Evolutionary conservation across 1,139 yeast species (phyloP), one percentile per base, ranked within the genome.

Genomic region (Torulaspora pretoriensis): DNA sequence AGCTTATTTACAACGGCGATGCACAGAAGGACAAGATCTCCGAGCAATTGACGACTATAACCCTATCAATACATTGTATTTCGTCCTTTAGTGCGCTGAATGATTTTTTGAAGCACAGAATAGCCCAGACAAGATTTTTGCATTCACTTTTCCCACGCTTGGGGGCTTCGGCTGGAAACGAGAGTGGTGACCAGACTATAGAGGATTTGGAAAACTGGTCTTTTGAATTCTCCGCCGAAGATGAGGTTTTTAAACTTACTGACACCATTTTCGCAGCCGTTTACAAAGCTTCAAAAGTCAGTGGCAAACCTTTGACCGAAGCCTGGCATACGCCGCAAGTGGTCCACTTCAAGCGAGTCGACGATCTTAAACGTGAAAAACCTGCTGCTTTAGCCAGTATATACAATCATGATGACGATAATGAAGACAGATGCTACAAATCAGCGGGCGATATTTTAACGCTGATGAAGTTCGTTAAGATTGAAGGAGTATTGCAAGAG

Each of bases 201-300:
- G 40, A 49, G 8, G 40, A 46, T 16, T 43, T 42, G 8, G 59
- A 60, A 8, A 64, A 68, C 6, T 75, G 72, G 68, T 67, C 72
- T 45, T 67, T 83, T 42, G 86, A 83, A 51, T 89, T 89, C 59
- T 68, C 70, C 5, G 68, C 83, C 19, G 74, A 81, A 50, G 89
- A 77, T 10, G 80, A 80, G 49, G 70, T 68, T 0, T 72, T 88
- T 17, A 83, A 90, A 1, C 70, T 71, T 28, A 89, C 81, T 47
- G 79, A 86, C 2, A 86, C 96, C 0, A 75, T 90, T 2, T 84
- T 81, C 64, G 95, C 95, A 3, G 95, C 92, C 0, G 70, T 87
- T 7, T 82, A 80, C 61, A 73, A 79, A 43, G 69, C 78, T 10
- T 63, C 75, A 78, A 77, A 56, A 54, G 56, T 4, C 61, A 68